These are phyloP conservation scores for Rugonectria rugulosa DNA, from an alignment of 2,329 filamentous ascomycete genomes.

Conservation along the genomic window DNA sequence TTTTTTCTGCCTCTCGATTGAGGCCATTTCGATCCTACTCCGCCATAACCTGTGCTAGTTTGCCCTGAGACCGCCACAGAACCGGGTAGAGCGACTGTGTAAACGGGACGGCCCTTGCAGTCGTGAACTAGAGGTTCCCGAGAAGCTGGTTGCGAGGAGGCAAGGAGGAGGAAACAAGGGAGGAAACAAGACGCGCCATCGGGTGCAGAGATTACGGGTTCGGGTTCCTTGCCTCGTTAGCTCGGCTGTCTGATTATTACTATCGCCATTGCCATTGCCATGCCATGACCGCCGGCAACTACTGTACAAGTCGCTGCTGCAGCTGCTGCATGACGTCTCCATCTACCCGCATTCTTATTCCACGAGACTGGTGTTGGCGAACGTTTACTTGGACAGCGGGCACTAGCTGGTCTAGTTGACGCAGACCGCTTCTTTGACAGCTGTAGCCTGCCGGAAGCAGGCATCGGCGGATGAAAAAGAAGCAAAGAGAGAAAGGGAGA, in stretches of 20 bases:
- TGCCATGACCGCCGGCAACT: neutral
- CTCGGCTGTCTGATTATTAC: neutral
- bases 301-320: neutral
- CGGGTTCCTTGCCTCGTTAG: neutral
- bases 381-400: constrained; percentile 13
- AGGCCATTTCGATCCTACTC: constrained; percentile 17
- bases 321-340: neutral
- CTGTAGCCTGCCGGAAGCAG: constrained; percentile 34
- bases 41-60: constrained; percentile 26
- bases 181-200: constrained; percentile 21
- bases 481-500: neutral
- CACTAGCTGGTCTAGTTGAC: constrained; percentile 28
- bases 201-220: neutral
- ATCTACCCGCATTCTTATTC: neutral
- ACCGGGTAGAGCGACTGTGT: constrained; percentile 19
- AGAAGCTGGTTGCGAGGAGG: constrained; percentile 6
- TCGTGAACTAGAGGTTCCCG: constrained; percentile 20
- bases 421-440: constrained; percentile 42
- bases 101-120: constrained; percentile 27
- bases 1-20: constrained; percentile 25
- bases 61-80: constrained; percentile 25
- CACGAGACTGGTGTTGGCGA: neutral
- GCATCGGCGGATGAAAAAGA: constrained; percentile 24
- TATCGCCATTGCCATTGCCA: neutral
- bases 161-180: constrained; percentile 27